Base-by-base conservation (phyloP, 2,329 filamentous ascomycete species). In the Trichoderma polysporum region DNA sequence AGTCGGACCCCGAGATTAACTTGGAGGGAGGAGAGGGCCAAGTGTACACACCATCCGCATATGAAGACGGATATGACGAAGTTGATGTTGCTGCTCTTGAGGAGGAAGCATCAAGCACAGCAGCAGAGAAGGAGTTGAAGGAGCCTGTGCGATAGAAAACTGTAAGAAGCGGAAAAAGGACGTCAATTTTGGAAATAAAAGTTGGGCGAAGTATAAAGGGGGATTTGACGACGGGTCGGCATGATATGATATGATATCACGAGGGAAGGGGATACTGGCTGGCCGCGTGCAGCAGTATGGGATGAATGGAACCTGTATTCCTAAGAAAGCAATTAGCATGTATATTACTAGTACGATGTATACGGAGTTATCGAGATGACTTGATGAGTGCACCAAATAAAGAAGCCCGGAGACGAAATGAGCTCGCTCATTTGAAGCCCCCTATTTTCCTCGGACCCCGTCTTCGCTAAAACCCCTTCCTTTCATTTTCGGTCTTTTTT, bases 1-100 rank as follows among this genome's bases (percentile, higher is more conserved):
- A 85, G 79, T 75, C 80, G 9, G 91, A 94, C 75, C 83, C 85
- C 5, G 89, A 92, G 76, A 83, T 93, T 72, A 81, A 91, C 74
- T 76, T 91, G 29, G 70, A 75, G 10, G 83, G 81, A 33, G 80
- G 80, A 35, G 73, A 80, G 2, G 82, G 81, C 4, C 78, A 80
- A 41, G 79, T 83, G 8, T 89, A 86, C 74, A 82, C 73, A n/a
- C 85, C 85, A 1, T 71, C 72, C 22, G 75, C 73, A 31, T 79
- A 77, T 59, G 76, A 79, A 71, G 77, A 77, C n/a, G 77, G 78
- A 12, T 27, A 67, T n/a, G 68, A 70, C 13, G 70, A 70, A 27
- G 49, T 27, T 33, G 50, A 35, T 3, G 50, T 35, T 31, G n/a
- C 50, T 22, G 10, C 45, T 35, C 70, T 68, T 47, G 65, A 70